Evolutionary conservation across 441 rosid genomes (phyloP), one percentile per base, ranked within the genome.

Genomic region (Corymbia calophylla): DNA sequence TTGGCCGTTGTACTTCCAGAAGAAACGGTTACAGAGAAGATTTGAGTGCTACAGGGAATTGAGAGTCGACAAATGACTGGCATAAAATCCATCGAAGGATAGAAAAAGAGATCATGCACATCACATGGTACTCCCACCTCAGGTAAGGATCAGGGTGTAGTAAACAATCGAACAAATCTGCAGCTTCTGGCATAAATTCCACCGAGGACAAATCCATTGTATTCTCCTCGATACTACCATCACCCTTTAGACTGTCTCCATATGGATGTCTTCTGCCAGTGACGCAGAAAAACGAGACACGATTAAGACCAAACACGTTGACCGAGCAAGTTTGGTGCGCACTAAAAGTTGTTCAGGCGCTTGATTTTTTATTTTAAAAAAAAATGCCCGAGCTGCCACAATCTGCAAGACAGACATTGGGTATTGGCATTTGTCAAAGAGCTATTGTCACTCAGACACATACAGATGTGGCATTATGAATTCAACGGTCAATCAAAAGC

Each of bases 211-310:
- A 95, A 90, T 97, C 95, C 89, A 93, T 90, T 87, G 90, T 93
- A 91, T 96, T 95, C 88, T 95, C 96, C 88, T 93, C 95, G 55
- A 98, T 94, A 88, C 97, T 98, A 89, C 95, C 89, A 91, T 98
- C 98, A 16, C 99, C 98, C 90, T 98, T 99, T 91, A 96, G 94
- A 89, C 89, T 95, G 77, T 96, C 93, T 44, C 99, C 99, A 93
- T 93, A 98, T 25, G 99, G 99, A 93, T 98, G 99, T 89, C 88
- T 93, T 87, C 98, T 97, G 53, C 60, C 60, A 55, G 60, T 55
- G 25, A 55, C 21, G 27, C 60, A 55, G 21, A 8, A 18, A 55
- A 19, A 55, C 21, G 60, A 55, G 60, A 55, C 25, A 8, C 21
- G 9, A 55, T 55, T 55, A 55, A 55, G 60, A 55, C 27, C 60